These are phyloP conservation scores for Penicillium coprophilum DNA, from an alignment of 495 filamentous ascomycete species.

Conservation along the genomic window DNA sequence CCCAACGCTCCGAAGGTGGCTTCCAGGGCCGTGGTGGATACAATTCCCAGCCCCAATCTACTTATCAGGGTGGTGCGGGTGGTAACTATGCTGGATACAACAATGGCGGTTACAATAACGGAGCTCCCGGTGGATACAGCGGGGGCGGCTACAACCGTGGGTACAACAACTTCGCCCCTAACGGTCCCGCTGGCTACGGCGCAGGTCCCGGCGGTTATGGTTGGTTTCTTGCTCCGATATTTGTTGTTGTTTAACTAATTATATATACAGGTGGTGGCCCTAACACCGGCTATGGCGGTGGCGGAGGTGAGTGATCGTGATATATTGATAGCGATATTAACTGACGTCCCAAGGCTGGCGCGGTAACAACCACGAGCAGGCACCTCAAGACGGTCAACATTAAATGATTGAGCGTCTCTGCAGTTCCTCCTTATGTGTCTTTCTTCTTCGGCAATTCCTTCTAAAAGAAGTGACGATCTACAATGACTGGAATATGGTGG, in stretches of 20 bases:
- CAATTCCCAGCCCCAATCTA: slow-evolving; percentile 34
- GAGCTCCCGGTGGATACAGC: slow-evolving; percentile 15
- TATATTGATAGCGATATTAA: slow-evolving; percentile 1
- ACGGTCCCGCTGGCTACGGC: slow-evolving; percentile 13
- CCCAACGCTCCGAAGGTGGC: slow-evolving; percentile 37
- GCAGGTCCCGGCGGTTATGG: slow-evolving; percentile 28
- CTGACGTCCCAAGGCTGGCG: slow-evolving; percentile 31
- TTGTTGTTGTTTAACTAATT: neutral
- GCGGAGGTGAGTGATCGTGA: slow-evolving; percentile 34
- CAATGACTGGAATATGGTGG: slow-evolving; percentile 14
- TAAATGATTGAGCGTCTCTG: neutral
- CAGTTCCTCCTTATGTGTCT: neutral
- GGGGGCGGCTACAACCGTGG: slow-evolving; percentile 33
- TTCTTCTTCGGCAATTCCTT: slow-evolving; percentile 2
- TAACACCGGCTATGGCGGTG: slow-evolving; percentile 36
- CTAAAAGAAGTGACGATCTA: slow-evolving; percentile 19
- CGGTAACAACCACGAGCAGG: slow-evolving; percentile 28
- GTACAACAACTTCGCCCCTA: slow-evolving; percentile 15
- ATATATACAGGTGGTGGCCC: slow-evolving; percentile 25
- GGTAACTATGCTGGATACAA: slow-evolving; percentile 29
- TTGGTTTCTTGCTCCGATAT: slow-evolving; percentile 10
- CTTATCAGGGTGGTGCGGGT: slow-evolving; percentile 37
- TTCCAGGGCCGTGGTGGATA: slow-evolving; percentile 50
- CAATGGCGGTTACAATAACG: slow-evolving; percentile 29
- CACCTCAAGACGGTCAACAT: slow-evolving; percentile 26